Evolutionary conservation across 352 stramenopile species (phyloP).

Genomic region (Plasmopara muralis): DNA sequence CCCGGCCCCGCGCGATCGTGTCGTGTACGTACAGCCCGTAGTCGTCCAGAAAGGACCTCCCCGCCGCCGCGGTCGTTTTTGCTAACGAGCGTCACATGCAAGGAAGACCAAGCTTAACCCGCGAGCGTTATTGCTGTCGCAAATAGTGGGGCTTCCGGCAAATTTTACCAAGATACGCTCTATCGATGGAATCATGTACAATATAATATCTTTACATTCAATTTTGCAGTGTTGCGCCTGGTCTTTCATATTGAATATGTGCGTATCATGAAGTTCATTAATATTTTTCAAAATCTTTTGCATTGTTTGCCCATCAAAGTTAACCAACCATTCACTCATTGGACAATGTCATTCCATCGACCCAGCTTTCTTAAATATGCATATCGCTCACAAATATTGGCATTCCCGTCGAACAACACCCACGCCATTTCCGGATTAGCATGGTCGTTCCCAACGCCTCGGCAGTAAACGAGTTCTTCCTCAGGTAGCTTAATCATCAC

Average conservation of each 20-base stretch:
- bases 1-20: constrained; percentile 11
- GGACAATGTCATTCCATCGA: constrained; percentile 14
- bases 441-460: constrained; percentile 1
- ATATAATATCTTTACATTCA: background rate
- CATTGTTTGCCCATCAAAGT: too few relatives aligned
- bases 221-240: background rate
- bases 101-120: background rate
- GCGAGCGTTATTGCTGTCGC: background rate
- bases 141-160: too few relatives aligned
- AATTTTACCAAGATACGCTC: background rate
- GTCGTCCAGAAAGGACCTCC: constrained; percentile 19
- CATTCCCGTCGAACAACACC: constrained; percentile 13
- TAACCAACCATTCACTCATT: background rate
- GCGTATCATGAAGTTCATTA: background rate
- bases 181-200: background rate
- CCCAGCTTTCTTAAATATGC: constrained; percentile 9
- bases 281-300: too few relatives aligned
- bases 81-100: constrained; percentile 3
- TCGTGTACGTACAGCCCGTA: constrained; percentile 36
- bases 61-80: constrained; percentile 7
- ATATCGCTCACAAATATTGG: constrained; percentile 5
- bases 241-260: background rate
- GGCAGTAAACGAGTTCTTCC: constrained; percentile 12
- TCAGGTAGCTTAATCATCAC: constrained; percentile 15
- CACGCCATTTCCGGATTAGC: constrained; percentile 14